phyloP scores from a whole-genome alignment of 495 filamentous ascomycete genomes.

The Articulospora tetracladia region DNA sequence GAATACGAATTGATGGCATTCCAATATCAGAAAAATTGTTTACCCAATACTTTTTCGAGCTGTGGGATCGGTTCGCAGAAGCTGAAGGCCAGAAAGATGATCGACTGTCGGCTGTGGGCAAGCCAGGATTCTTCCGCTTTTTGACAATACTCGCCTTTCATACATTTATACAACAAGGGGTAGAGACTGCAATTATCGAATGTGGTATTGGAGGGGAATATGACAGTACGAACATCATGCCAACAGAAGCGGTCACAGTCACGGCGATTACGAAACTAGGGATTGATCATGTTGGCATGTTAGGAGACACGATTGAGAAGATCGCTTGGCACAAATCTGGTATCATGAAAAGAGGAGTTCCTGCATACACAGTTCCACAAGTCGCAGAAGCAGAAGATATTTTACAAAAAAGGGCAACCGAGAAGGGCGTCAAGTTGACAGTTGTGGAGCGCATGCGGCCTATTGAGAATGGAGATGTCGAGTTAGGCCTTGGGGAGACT shows the following conservation, averaged over 20 bases:
- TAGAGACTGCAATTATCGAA: constrained; percentile 82
- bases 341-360: constrained; percentile 73
- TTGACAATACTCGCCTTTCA: constrained; percentile 90
- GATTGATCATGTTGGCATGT: constrained; percentile 82
- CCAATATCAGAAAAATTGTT: constrained; percentile 51
- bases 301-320: constrained; percentile 81
- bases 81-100: constrained; percentile 34
- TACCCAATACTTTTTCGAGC: constrained; percentile 58
- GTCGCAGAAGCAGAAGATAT: constrained; percentile 60
- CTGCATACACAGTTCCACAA: constrained; percentile 78
- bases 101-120: not conserved
- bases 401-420: constrained; percentile 62
- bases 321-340: constrained; percentile 98
- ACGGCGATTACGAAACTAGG: constrained; percentile 79
- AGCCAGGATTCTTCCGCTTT: constrained; percentile 84
- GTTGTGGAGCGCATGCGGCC: constrained; percentile 6
- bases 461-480: constrained; percentile 32
- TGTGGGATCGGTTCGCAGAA: constrained; percentile 54
- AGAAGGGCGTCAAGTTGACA: constrained; percentile 46
- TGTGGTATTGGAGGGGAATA: constrained; percentile 93
- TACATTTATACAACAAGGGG: constrained; percentile 73
- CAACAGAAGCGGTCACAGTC: constrained; percentile 54
- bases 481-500: constrained; percentile 69
- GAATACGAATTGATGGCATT: constrained; percentile 55
- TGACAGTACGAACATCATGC: constrained; percentile 86